Evolutionary conservation across 306 rosid genomes (phyloP).

Genomic region (Inga oerstediana): DNA sequence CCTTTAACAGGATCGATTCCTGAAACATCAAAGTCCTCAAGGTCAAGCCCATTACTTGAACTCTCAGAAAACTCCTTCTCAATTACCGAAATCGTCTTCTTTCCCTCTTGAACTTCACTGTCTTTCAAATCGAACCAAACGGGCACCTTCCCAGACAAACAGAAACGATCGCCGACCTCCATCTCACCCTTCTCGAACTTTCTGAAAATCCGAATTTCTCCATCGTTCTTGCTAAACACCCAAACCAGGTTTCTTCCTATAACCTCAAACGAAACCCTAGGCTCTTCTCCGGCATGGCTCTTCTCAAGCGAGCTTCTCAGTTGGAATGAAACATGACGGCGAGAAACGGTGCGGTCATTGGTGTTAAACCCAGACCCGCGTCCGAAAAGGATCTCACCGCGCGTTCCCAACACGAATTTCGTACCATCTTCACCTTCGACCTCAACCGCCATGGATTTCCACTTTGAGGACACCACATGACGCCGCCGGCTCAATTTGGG

Average conservation of each 20-base stretch:
- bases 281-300: conserved; percentile 24
- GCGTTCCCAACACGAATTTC: conserved; percentile 24
- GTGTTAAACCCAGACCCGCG: conserved; percentile 63
- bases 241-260: conserved; percentile 81
- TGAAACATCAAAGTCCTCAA: conserved; percentile 43
- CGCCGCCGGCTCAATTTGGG: not conserved
- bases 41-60: conserved; percentile 32
- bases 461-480: not conserved
- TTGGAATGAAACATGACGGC: conserved; percentile 60
- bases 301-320: conserved; percentile 4
- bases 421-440: conserved; percentile 60
- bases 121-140: conserved; percentile 58
- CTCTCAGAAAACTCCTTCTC: conserved; percentile 31
- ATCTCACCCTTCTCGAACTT: conserved; percentile 63
- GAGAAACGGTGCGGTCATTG: conserved; percentile 68
- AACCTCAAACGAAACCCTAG: conserved; percentile 69
- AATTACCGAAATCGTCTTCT: conserved; percentile 10
- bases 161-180: conserved; percentile 67
- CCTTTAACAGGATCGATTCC: conserved; percentile 79
- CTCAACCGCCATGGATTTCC: conserved; percentile 53
- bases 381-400: conserved; percentile 43
- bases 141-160: conserved; percentile 59
- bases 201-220: conserved; percentile 45
- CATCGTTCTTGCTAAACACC: conserved; percentile 46
- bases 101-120: conserved; percentile 26